Evolutionary conservation across 441 rosid species (phyloP), one percentile per base, ranked within the genome.

Genomic region (Viola pubescens): DNA sequence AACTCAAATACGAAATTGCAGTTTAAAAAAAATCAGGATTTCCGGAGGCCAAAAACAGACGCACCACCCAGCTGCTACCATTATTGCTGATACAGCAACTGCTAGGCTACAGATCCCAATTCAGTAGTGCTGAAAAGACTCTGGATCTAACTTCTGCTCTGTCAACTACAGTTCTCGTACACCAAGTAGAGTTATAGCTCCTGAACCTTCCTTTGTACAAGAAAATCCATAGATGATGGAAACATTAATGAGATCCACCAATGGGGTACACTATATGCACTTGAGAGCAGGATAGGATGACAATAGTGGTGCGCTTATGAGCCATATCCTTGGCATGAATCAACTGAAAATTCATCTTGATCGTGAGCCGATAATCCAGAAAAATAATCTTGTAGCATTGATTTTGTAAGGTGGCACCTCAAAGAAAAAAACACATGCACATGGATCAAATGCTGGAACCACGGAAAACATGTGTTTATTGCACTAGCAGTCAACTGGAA

Each of bases 121-220:
- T 58, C 53, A 42, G 55, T 57, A 62, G 60, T 51, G 64, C 68
- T 58, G 62, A 60, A 67, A 63, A 49, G 39, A 45, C 54, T 52
- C 69, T 39, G 65, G 65, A 59, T 73, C 70, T 56, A 44, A 57
- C 51, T 48, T 51, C 59, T 62, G 57, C 64, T 66, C 67, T 64
- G 50, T 56, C 58, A 64, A 59, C 72, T 51, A 70, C 68, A 75
- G 72, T 59, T 63, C 75, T n/a, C 42, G 58, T 16, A 61, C 62
- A 60, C 63, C 69, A 54, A 42, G 39, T 50, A 37, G 48, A 60
- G 52, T 19, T 65, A 69, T 52, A 64, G 65, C 56, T 59, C 43
- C 68, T 9, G 65, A 75, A 67, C 47, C 60, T 59, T 71, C 59
- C 60, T 9, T 53, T 54, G n/a, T 56, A 59, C 11, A 61, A 52